Conservation (phyloP, 2,329 filamentous ascomycete species). For the Stachybotrys elegans region DNA sequence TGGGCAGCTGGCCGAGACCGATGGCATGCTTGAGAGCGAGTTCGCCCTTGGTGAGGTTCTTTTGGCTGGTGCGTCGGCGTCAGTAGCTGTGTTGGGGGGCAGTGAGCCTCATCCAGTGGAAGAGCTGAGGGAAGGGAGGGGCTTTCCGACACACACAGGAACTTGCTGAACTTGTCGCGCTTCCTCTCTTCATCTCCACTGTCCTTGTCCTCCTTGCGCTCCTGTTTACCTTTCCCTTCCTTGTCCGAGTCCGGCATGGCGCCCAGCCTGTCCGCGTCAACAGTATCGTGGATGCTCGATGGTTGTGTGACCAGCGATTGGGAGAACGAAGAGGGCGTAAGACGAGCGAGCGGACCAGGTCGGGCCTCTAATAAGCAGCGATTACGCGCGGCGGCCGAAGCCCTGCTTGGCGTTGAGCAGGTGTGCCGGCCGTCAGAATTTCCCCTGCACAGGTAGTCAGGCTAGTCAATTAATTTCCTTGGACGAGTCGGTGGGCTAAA, state of each 20-base stretch:
- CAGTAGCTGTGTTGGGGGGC: conserved; percentile 1
- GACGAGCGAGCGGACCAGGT: no score
- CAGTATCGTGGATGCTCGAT: no score
- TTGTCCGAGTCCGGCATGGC: neutral
- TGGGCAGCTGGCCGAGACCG: conserved; percentile 26
- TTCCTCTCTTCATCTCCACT: conserved; percentile 21
- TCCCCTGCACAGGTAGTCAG: no score
- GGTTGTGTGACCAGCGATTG: no score
- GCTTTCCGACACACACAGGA: conserved; percentile 29
- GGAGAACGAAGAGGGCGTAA: no score
- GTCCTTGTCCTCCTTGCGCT: conserved; percentile 8
- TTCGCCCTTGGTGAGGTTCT: conserved; percentile 29
- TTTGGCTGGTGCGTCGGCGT: conserved; percentile 14
- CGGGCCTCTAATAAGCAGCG: no score
- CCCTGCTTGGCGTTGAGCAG: no score
- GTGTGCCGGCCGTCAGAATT: no score
- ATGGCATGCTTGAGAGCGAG: conserved; percentile 28
- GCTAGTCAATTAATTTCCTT: no score
- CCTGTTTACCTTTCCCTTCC: neutral
- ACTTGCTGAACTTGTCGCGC: conserved; percentile 25
- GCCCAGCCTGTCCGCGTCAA: no score
- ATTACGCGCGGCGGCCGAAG: no score
- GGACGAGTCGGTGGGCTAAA: no score
- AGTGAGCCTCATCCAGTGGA: neutral
- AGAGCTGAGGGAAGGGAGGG: conserved; percentile 7